Base-by-base conservation (phyloP, 768 basidiomycete genomes). In the Boletus reticuloceps region DNA sequence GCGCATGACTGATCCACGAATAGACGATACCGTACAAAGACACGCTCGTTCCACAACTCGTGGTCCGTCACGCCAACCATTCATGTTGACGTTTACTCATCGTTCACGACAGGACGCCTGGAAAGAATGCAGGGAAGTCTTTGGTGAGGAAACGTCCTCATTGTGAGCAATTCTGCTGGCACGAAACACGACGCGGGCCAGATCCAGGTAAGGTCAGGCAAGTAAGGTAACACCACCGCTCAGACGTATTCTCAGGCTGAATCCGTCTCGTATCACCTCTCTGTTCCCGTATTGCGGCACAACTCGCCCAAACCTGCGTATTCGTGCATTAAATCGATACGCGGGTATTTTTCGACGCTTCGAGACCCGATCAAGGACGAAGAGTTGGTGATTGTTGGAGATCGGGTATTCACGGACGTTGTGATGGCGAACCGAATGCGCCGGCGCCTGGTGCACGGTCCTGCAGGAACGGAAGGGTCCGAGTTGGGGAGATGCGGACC, bases 111-210 rank as follows among this genome's bases (percentile, higher is more conserved):
- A 91, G 89, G 76, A 81, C 12, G 82, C 89, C 8, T 98, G 94
- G 94, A 67, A 75, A 29, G 79, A 84, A 61, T 89, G 93, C 49
- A 74, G 83, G 42, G 70, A 79, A 41, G 78, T 81, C 0, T 98
- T 98, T 62, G 91, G 90, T 0, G 78, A 25, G 80, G 79, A 1
- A 88, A 92, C 56, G 82, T 99, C 6, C 75, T 99, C 57, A 83
- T 98, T 44, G 95, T 98, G 34, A 93, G 91, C 70, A 99, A 99
- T 68, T 94, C 95, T 19, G 93, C 93, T 0, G 95, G 96, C 2
- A 89, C 91, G 25, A 80, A 76, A 53, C 78, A 85, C 53, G 91
- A 92, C 59, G 76, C 86, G 0, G 89, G 86, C 19, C 84, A 84
- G 14, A 81, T 98, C 43, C 90, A 94, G 72, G 95, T 92, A 59